These are phyloP conservation scores for Ascochyta lentis DNA, from an alignment of 2,329 filamentous ascomycete species.

Conservation along the genomic window DNA sequence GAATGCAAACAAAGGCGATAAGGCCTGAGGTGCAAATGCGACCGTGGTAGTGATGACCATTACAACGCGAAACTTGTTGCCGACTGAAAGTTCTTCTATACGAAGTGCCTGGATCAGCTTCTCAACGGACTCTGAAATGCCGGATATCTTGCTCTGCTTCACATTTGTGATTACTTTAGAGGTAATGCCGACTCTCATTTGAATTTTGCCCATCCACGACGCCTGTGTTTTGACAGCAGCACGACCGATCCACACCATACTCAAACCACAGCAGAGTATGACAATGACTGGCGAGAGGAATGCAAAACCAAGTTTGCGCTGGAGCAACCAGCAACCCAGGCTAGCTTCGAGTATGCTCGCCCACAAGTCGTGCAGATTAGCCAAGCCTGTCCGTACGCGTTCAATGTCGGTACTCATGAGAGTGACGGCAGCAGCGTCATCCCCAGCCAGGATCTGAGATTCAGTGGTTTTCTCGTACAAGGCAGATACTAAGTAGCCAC, in stretches of 20 bases:
- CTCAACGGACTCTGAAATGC: conserved; percentile 41
- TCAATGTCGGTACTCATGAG: conserved; percentile 38
- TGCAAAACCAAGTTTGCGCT: conserved; percentile 29
- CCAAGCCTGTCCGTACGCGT: conserved; percentile 20
- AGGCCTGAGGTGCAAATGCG: not conserved
- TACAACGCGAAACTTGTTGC: not conserved
- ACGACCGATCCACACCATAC: conserved; percentile 25
- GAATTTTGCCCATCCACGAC: conserved; percentile 34
- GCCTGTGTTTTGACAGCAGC: conserved; percentile 31
- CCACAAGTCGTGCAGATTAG: conserved; percentile 31
- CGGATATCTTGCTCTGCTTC: conserved; percentile 51
- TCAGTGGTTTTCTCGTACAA: conserved; percentile 1
- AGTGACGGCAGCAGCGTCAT: conserved; percentile 22
- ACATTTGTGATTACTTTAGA: conserved; percentile 44
- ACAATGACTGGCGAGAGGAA: conserved; percentile 30
- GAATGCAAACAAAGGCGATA: conserved; percentile 5
- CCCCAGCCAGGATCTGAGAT: not conserved
- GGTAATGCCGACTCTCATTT: conserved; percentile 35
- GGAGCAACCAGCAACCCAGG: conserved; percentile 24
- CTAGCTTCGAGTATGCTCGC: conserved; percentile 19
- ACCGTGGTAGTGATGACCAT: not conserved
- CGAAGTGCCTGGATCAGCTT: conserved; percentile 45
- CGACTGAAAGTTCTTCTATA: conserved; percentile 39
- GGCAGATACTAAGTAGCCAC: not conserved
- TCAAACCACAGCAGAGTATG: conserved; percentile 23